Conservation (phyloP, 495 filamentous ascomycete genomes). For the Lineolata rhizophorae region DNA sequence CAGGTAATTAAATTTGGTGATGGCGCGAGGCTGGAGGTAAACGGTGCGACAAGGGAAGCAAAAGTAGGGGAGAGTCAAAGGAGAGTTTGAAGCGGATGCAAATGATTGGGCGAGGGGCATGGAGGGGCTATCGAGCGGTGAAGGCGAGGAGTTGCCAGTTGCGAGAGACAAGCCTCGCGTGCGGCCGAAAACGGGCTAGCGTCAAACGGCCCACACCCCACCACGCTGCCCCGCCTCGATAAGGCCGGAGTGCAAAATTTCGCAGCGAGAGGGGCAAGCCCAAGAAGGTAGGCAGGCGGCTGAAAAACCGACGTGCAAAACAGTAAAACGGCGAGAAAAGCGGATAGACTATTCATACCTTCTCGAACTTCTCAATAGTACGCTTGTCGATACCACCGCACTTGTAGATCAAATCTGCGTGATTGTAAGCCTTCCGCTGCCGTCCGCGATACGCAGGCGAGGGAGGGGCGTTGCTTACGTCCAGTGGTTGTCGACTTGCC, state of each 20-base stretch:
- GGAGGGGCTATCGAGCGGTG: too few relatives aligned
- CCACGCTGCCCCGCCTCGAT: conserved; percentile 5
- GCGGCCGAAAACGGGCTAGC: too few relatives aligned
- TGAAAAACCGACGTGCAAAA: neutral
- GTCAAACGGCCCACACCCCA: too few relatives aligned
- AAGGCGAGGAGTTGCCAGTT: too few relatives aligned
- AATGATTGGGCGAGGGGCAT: too few relatives aligned
- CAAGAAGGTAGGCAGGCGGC: too few relatives aligned
- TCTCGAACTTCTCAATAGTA: conserved; percentile 99
- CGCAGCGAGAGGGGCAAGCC: too few relatives aligned
- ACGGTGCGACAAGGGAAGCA: too few relatives aligned
- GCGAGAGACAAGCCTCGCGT: too few relatives aligned
- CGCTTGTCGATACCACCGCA: conserved; percentile 99
- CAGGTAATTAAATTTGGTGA: too few relatives aligned
- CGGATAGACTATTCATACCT: conserved; percentile 35
- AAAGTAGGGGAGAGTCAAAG: neutral
- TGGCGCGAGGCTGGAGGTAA: too few relatives aligned
- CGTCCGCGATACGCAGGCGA: conserved; percentile 5
- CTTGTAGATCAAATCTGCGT: conserved; percentile 90
- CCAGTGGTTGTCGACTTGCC: conserved; percentile 96
- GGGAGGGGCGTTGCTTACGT: conserved; percentile 22
- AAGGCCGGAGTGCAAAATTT: neutral
- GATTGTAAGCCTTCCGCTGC: conserved; percentile 14
- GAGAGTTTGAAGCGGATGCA: too few relatives aligned
- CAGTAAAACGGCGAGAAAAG: conserved; percentile 5